phyloP scores from a whole-genome alignment of 805 yeast genomes.

The Metschnikowia anglica region DNA sequence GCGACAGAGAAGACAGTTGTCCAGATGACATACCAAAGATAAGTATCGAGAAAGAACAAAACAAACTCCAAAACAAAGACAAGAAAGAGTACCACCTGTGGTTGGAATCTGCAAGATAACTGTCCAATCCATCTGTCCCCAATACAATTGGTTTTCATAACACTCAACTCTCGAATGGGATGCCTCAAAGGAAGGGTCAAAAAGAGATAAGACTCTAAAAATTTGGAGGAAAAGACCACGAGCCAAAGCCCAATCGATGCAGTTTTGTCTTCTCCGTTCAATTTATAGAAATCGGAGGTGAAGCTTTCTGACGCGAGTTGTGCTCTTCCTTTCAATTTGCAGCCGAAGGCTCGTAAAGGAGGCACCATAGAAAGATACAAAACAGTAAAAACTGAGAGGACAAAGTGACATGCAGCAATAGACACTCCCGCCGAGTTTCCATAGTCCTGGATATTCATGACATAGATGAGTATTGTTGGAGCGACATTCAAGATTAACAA shows the following conservation, averaged over 20 bases:
- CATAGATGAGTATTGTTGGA: conserved; percentile 53
- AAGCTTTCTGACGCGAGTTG: conserved; percentile 40
- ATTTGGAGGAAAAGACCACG: conserved; percentile 65
- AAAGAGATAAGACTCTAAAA: conserved; percentile 87
- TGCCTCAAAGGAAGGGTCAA: conserved; percentile 82
- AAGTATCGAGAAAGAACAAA: conserved; percentile 76
- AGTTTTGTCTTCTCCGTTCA: conserved; percentile 52
- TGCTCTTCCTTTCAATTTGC: conserved; percentile 34
- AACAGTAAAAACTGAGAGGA: conserved; percentile 53
- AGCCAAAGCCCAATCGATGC: conserved; percentile 72
- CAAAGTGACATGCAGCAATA: conserved; percentile 54
- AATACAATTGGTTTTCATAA: conserved; percentile 55
- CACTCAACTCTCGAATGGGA: conserved; percentile 66
- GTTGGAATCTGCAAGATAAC: conserved; percentile 53
- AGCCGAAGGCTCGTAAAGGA: conserved; percentile 50
- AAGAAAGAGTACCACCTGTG: conserved; percentile 53
- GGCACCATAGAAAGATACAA: conserved; percentile 63
- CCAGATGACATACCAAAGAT: conserved; percentile 83
- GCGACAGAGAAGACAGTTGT: conserved; percentile 72
- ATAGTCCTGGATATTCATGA: conserved; percentile 28
- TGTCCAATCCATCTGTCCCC: conserved; percentile 61
- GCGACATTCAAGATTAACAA: conserved; percentile 45
- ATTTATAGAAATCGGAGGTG: conserved; percentile 55
- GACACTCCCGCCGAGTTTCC: conserved; percentile 34
- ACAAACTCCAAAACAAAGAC: conserved; percentile 62